Evolutionary conservation across 768 basidiomycete genomes (phyloP).

Genomic region (Phlebiopsis gigantea): DNA sequence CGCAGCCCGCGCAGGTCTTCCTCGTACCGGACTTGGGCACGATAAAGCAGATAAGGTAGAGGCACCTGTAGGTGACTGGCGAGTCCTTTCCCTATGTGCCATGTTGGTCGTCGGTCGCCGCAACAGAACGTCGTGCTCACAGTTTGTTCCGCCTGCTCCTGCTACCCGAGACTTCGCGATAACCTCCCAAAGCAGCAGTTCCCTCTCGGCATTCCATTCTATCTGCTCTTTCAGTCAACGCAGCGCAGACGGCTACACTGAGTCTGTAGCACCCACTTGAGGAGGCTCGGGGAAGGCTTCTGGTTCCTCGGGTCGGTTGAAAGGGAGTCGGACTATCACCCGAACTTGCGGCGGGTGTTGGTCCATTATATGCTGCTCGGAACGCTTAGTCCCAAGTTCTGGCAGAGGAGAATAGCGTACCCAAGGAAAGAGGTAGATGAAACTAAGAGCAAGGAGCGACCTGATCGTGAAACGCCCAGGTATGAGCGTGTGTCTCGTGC

Average conservation of each 20-base stretch:
- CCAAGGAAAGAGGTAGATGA: too few species aligned
- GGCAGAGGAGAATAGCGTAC: too few species aligned
- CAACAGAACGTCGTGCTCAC: slow-evolving; percentile 39
- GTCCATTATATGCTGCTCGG: too few species aligned
- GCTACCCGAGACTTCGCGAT: slow-evolving; percentile 72
- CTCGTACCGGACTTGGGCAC: slow-evolving; percentile 79
- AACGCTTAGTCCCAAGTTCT: too few species aligned
- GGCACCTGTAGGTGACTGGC: slow-evolving; percentile 78
- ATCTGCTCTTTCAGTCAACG: slow-evolving; percentile 42
- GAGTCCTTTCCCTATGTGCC: slow-evolving; percentile 70
- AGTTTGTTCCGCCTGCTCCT: slow-evolving; percentile 73
- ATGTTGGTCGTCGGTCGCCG: slow-evolving; percentile 2
- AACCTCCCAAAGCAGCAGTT: slow-evolving; percentile 82
- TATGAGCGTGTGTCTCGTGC: too few species aligned
- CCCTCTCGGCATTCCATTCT: slow-evolving; percentile 82
- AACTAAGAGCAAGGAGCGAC: too few species aligned
- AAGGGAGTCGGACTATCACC: slow-evolving; percentile 76
- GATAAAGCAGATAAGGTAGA: slow-evolving; percentile 77
- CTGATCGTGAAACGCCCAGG: too few species aligned
- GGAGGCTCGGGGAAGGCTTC: slow-evolving; percentile 62
- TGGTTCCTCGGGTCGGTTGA: slow-evolving; percentile 69
- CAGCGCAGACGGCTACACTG: not conserved
- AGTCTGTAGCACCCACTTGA: slow-evolving; percentile 42
- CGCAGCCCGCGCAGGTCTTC: slow-evolving; percentile 76
- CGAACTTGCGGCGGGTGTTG: slow-evolving; percentile 30